Evolutionary conservation across 306 rosid species (phyloP).

Genomic region (Cyamopsis tetragonoloba): DNA sequence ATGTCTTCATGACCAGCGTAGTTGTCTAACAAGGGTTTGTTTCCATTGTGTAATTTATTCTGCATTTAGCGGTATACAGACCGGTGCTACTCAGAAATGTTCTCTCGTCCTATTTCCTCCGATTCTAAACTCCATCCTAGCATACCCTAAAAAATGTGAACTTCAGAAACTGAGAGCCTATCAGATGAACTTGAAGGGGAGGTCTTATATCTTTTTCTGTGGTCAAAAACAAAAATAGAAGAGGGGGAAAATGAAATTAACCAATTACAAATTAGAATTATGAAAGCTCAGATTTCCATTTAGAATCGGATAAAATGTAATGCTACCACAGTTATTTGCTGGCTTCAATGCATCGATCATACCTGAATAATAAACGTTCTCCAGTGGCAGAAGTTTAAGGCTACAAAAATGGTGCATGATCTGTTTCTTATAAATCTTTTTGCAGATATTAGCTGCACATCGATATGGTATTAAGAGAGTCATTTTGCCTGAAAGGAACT

Average conservation of each 20-base stretch:
- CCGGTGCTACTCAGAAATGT: no score
- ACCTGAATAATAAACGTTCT: not conserved
- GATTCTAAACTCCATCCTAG: no score
- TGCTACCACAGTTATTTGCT: not conserved
- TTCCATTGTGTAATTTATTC: constrained; percentile 12
- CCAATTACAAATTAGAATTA: not conserved
- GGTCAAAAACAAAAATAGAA: not conserved
- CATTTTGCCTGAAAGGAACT: constrained; percentile 87
- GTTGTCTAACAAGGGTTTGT: not conserved
- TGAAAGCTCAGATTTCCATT: not conserved
- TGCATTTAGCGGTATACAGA: not conserved
- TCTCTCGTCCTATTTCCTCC: no score
- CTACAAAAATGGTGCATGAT: not conserved
- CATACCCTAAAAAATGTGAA: no score
- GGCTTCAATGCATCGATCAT: constrained; percentile 3
- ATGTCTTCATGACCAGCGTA: not conserved
- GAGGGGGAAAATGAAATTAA: not conserved
- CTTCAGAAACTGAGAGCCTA: not conserved
- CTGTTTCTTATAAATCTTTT: constrained; percentile 19
- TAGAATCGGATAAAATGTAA: not conserved
- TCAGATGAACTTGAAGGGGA: not conserved
- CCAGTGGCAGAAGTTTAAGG: not conserved
- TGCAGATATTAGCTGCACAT: constrained; percentile 94
- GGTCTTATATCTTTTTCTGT: not conserved
- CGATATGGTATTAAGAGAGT: constrained; percentile 86